phyloP scores from a whole-genome alignment of 306 rosid species.

The Myrica gale region DNA sequence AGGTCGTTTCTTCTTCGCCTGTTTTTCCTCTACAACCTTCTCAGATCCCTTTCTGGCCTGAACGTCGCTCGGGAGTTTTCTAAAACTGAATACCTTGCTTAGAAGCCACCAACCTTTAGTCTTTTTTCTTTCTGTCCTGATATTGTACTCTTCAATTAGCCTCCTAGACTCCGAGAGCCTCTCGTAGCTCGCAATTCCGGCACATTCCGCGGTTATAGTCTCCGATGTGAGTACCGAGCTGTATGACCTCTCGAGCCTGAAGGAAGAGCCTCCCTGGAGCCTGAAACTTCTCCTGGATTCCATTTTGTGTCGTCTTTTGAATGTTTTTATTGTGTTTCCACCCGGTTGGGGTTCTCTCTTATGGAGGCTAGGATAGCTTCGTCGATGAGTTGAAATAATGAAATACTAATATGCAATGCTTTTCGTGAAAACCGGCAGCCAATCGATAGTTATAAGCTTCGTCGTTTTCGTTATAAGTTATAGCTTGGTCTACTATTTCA shows the following conservation, averaged over 20 bases:
- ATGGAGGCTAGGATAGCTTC: no score
- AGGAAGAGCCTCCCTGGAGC: not conserved
- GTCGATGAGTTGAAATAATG: no score
- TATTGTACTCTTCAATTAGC: conserved; percentile 20
- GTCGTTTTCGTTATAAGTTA: no score
- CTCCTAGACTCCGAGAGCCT: conserved; percentile 44
- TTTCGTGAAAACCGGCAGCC: no score
- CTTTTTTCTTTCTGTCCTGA: conserved; percentile 19
- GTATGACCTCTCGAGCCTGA: conserved; percentile 15
- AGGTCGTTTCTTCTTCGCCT: conserved; percentile 40
- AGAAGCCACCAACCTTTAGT: conserved; percentile 34
- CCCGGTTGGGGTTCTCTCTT: no score
- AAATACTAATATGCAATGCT: no score
- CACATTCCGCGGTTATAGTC: conserved; percentile 31
- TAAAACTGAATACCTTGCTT: conserved; percentile 32
- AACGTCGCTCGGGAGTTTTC: conserved; percentile 14
- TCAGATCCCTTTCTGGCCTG: not conserved
- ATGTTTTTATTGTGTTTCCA: no score
- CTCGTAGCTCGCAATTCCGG: conserved; percentile 39
- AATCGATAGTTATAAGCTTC: no score
- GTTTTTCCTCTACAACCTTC: not conserved
- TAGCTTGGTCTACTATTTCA: no score
- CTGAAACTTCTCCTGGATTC: conserved; percentile 35
- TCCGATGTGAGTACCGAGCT: conserved; percentile 30
- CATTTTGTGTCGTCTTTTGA: conserved; percentile 14